phyloP scores from a whole-genome alignment of 2,329 filamentous ascomycete species.

The Trichoderma pleuroti region DNA sequence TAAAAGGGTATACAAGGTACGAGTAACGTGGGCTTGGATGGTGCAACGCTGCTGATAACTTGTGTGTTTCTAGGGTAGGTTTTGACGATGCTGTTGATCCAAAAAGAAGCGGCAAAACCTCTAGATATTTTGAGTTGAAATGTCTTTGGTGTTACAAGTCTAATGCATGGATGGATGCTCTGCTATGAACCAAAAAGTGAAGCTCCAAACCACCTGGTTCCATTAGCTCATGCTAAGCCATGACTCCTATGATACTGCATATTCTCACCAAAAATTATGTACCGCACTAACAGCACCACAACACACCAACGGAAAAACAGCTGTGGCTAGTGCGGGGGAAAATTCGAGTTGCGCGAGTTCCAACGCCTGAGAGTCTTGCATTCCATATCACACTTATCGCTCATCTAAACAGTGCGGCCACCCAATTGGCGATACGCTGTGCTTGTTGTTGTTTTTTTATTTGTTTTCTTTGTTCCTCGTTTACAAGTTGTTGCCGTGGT shows the following conservation, averaged over 20 bases:
- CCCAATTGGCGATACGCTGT: not conserved
- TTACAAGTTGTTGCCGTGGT: not conserved
- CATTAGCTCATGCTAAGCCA: not conserved
- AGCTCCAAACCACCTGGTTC: not conserved
- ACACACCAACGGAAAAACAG: not conserved
- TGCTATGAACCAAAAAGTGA: not conserved
- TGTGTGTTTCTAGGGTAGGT: not conserved
- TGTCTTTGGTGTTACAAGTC: not conserved
- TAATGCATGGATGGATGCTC: not conserved
- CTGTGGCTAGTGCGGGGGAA: conserved; percentile 5
- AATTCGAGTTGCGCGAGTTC: not conserved
- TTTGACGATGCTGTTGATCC: not conserved
- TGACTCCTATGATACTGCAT: rapidly evolving
- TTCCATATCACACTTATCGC: not conserved
- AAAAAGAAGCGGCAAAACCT: not conserved
- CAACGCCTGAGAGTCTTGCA: not conserved
- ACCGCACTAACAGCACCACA: not conserved
- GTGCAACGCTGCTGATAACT: not conserved
- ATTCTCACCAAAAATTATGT: not conserved
- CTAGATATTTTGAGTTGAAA: not conserved
- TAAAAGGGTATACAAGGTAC: not conserved
- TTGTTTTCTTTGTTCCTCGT: not conserved
- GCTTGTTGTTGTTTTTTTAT: not conserved
- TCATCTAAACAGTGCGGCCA: not conserved
- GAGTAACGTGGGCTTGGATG: not conserved